Base-by-base conservation (phyloP, 495 filamentous ascomycete species). In the Neurospora sp. region DNA sequence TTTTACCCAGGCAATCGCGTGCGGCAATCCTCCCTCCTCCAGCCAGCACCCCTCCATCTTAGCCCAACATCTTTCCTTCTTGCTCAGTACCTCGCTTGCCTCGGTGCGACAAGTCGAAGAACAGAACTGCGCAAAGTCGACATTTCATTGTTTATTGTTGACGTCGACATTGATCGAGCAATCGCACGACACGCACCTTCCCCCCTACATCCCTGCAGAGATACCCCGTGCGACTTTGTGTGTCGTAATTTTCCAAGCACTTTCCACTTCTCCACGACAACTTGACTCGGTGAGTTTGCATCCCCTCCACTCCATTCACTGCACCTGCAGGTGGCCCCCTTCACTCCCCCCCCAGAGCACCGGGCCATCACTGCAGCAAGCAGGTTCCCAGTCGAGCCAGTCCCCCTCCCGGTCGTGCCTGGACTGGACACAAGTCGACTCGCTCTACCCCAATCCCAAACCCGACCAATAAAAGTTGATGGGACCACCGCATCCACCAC, bases 191-290 rank as follows among this genome's bases (percentile, higher is more conserved):
- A 65, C 53, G 12, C 22, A 61, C 53, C 22, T 71, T 41, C 39
- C 46, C 48, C 48, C 37, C 37, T 68, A 72, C 37, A 72, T 74
- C 78, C 78, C 76, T 74, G 75, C 75, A 46, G 72, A 77, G 73
- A 70, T 71, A 70, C 73, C 72, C 71, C 68, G 39, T 70, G 74
- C 59, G 37, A 46, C 53, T 68, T 68, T 31, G 27, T 70, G 53
- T 53, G 31, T 70, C 71, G 53, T 39, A 69, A 37, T 69, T 71
- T 35, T 71, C 20, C 39, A 71, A 20, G 14, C 20, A 35, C 41
- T 71, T 42, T 38, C 40, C 16, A 48, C 70, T 42, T 53, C 70
- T 35, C 41, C 39, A 31, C 20, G 18, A 38, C 70, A 48, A 59
- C n/a, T 37, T 68, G 35, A 37, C 71, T 61, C 39, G 71, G 44